These are phyloP conservation scores for Pleurotus citrinopileatus DNA, from an alignment of 768 basidiomycete species.

Conservation along the genomic window DNA sequence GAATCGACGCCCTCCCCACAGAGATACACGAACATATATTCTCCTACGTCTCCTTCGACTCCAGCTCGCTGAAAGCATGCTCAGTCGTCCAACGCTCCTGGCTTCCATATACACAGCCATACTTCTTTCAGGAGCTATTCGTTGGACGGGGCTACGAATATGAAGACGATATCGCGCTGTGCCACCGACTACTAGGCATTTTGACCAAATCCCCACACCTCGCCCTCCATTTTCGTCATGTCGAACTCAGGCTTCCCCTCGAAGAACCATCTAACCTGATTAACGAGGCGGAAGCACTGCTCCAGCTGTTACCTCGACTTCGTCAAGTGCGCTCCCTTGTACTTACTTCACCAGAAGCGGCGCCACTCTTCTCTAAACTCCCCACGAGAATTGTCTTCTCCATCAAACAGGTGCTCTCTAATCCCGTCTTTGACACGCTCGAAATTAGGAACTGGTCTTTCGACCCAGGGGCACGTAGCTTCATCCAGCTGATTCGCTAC, in stretches of 20 bases:
- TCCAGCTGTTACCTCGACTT: not conserved
- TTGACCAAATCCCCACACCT: not conserved
- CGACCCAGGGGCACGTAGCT: not conserved
- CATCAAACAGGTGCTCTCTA: not conserved
- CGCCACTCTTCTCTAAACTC: not conserved
- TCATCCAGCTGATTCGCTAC: not conserved
- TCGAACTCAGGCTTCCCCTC: not conserved
- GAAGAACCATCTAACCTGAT: not conserved
- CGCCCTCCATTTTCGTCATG: not conserved
- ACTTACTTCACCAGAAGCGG: not conserved
- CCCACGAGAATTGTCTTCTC: not conserved
- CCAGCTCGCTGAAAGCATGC: too few species aligned
- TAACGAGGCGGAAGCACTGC: not conserved
- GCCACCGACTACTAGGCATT: not conserved
- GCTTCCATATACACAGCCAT: too few species aligned
- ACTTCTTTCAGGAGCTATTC: too few species aligned
- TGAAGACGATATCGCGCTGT: not conserved
- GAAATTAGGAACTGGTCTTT: not conserved
- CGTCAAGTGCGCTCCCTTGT: not conserved
- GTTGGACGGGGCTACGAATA: too few species aligned
- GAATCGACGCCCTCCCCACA: too few species aligned
- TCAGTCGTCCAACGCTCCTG: too few species aligned
- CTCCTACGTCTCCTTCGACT: too few species aligned
- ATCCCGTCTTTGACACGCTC: not conserved
- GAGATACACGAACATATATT: too few species aligned